phyloP scores from a whole-genome alignment of 495 filamentous ascomycete genomes.

The Hypoxylon fuscum region DNA sequence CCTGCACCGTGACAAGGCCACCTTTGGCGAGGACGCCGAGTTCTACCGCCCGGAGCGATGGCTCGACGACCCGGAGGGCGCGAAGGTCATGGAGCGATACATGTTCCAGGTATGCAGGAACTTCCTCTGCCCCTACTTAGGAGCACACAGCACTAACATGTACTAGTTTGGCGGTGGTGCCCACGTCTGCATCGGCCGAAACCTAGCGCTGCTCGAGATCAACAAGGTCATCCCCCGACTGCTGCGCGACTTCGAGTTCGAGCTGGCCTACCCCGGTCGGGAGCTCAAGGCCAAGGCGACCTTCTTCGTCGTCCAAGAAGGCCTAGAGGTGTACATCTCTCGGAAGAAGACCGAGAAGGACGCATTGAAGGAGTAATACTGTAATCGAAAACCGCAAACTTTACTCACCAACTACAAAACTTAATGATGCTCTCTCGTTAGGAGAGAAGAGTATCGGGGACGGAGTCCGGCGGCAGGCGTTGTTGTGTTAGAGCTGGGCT shows the following conservation, averaged over 20 bases:
- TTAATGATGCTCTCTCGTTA: neutral
- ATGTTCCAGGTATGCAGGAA: slow-evolving; percentile 57
- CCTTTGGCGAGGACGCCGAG: slow-evolving; percentile 73
- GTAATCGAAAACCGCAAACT: neutral
- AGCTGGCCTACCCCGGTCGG: slow-evolving; percentile 55
- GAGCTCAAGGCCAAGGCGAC: slow-evolving; percentile 59
- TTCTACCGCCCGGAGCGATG: slow-evolving; percentile 71
- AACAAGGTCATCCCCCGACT: slow-evolving; percentile 64
- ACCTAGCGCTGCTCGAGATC: slow-evolving; percentile 65
- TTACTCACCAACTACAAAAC: too few species aligned
- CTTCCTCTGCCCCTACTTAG: slow-evolving; percentile 3
- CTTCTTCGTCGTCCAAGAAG: slow-evolving; percentile 64
- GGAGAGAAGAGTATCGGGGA: neutral
- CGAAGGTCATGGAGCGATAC: slow-evolving; percentile 57
- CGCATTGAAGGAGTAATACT: neutral
- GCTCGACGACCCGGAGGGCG: slow-evolving; percentile 62
- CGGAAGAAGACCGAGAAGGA: slow-evolving; percentile 32
- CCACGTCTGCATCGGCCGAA: slow-evolving; percentile 64
- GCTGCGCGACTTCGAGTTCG: slow-evolving; percentile 60
- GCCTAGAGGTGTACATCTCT: slow-evolving; percentile 55
- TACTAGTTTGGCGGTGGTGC: slow-evolving; percentile 62
- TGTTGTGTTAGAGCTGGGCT: slow-evolving; percentile 2
- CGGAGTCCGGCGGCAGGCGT: slow-evolving; percentile 2
- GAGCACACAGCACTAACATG: neutral
- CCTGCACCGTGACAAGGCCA: slow-evolving; percentile 57